phyloP scores from a whole-genome alignment of 169 alveolate species.

The Cardiosporidium cionae region DNA sequence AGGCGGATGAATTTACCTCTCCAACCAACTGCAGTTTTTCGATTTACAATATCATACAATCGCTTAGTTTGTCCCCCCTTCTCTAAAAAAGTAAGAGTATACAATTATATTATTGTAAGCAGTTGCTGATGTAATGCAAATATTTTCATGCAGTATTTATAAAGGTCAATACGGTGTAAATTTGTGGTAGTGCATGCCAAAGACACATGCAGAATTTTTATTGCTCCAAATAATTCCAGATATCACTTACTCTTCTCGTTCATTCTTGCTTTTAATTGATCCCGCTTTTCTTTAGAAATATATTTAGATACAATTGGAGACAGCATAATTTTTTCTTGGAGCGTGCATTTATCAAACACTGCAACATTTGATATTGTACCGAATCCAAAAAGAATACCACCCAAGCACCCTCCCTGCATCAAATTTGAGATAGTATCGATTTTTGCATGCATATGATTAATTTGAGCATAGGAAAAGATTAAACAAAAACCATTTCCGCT shows the following conservation, averaged over 20 bases:
- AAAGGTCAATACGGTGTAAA: too few relatives aligned
- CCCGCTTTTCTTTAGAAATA: neutral
- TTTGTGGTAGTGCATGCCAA: too few relatives aligned
- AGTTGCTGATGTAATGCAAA: too few relatives aligned
- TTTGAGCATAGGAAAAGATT: too few relatives aligned
- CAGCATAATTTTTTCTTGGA: slow-evolving; percentile 13
- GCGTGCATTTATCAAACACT: slow-evolving; percentile 37
- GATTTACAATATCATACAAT: neutral
- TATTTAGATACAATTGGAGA: neutral
- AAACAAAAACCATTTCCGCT: too few relatives aligned
- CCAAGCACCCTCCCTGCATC: slow-evolving; percentile 57
- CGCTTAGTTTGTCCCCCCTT: neutral
- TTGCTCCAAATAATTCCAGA: too few relatives aligned
- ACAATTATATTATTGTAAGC: too few relatives aligned
- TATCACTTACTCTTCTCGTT: neutral
- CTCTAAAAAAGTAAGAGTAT: too few relatives aligned
- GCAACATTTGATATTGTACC: slow-evolving; percentile 62
- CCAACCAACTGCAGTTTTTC: neutral
- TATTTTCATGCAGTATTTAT: too few relatives aligned
- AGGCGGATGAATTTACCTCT: neutral
- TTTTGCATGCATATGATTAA: too few relatives aligned
- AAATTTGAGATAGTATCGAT: neutral
- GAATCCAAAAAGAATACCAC: slow-evolving; percentile 63
- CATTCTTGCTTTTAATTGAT: neutral
- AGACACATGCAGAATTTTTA: too few relatives aligned